Conservation (phyloP, 495 filamentous ascomycete genomes). For the Trichoderma parareesei region DNA sequence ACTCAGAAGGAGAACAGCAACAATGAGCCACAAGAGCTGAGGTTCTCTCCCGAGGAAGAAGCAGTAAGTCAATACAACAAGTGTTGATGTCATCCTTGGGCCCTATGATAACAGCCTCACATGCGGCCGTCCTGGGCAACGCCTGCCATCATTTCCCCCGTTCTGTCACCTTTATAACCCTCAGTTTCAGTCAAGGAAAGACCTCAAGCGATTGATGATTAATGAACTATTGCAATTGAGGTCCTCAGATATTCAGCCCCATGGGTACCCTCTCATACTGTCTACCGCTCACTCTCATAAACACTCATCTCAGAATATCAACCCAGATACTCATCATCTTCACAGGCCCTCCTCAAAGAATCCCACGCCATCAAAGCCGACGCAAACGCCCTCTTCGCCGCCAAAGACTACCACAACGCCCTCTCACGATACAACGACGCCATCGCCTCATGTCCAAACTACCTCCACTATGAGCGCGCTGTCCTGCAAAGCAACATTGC, state of each 20-base stretch:
- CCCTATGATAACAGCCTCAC: neutral
- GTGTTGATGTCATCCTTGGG: neutral
- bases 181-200: no score
- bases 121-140: no score
- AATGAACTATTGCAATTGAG: no score
- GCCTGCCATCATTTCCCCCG: no score
- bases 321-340: neutral
- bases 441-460: constrained; percentile 70
- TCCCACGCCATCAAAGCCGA: constrained; percentile 66
- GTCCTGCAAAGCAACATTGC: constrained; percentile 82
- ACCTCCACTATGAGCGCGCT: constrained; percentile 84
- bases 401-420: constrained; percentile 69
- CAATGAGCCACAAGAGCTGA: constrained; percentile 19
- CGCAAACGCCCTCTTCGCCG: constrained; percentile 71
- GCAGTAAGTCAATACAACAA: constrained; percentile 38
- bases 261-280: neutral
- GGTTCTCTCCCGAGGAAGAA: constrained; percentile 66
- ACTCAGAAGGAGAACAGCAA: neutral
- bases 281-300: neutral
- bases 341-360: constrained; percentile 60
- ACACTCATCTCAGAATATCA: neutral
- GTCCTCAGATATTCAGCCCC: no score
- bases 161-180: no score
- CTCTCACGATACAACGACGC: constrained; percentile 85
- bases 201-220: no score